Evolutionary conservation across 768 basidiomycete species (phyloP).

Genomic region (Pulveroboletus ravenelii): DNA sequence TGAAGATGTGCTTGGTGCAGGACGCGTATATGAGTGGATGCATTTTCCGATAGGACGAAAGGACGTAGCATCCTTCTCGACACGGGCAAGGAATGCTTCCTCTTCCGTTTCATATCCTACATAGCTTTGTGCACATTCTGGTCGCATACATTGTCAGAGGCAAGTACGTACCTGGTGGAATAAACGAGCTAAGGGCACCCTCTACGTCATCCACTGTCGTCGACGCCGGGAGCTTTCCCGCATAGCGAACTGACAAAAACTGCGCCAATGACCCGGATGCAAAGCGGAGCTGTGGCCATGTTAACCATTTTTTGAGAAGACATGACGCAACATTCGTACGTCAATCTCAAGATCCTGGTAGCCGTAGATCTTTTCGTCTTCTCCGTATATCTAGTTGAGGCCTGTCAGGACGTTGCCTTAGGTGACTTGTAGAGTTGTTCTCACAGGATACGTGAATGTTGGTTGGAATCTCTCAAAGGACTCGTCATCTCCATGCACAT

Average conservation of each 20-base stretch:
- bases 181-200: conserved; percentile 66
- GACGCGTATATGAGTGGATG: conserved; percentile 74
- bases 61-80: conserved; percentile 69
- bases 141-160: neutral
- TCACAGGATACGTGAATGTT: conserved; percentile 90
- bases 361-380: conserved; percentile 95
- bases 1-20: conserved; percentile 38
- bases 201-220: conserved; percentile 86
- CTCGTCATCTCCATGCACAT: conserved; percentile 51
- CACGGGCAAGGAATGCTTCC: conserved; percentile 58
- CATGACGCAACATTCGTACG: conserved; percentile 42
- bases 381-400: conserved; percentile 75
- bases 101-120: conserved; percentile 70
- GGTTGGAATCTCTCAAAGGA: conserved; percentile 72
- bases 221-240: conserved; percentile 57
- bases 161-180: conserved; percentile 56
- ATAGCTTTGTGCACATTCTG: neutral
- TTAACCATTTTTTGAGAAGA: conserved; percentile 2
- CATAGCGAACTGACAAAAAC: conserved; percentile 65
- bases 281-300: conserved; percentile 59
- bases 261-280: conserved; percentile 83
- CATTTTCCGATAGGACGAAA: conserved; percentile 78
- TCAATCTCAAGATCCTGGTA: conserved; percentile 82
- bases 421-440: neutral
- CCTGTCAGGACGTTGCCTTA: conserved; percentile 5